Evolutionary conservation across 2,329 filamentous ascomycete species (phyloP), one percentile per base, ranked within the genome.

Genomic region (Nothopassalora personata): DNA sequence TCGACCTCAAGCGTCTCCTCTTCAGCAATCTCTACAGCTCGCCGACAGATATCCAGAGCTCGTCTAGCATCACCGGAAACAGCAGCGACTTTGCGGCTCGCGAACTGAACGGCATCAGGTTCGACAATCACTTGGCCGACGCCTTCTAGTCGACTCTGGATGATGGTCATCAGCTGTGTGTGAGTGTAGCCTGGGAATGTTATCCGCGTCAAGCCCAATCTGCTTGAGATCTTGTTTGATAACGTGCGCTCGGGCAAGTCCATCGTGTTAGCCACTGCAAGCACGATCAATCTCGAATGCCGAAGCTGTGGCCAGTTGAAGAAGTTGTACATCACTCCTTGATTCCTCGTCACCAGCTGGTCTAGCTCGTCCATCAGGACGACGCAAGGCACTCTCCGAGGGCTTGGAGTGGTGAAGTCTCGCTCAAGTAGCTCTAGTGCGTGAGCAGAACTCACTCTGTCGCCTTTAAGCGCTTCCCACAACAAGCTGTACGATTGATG

Each of bases 241-340:
- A 99, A 80, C 0, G 94, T 99, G 71, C 94, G 83, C 75, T 99
- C 94, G 0, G 94, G 94, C 59, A 99, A 77, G 76, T 99, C 94
- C 94, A 99, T 99, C 27, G 94, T 99, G 74, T 99, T 99, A 54
- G 94, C 95, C 18, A 99, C 94, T 10, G 95, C 95, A 6, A 99
- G 84, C 6, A 99, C 95, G 73, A 99, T 97, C 48, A 99, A 81
- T 52, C 92, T 86, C 56, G 91, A 96, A 74, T 99, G 92, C 53
- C 90, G 85, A 56, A 97, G 80, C 10, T 90, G 89, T 4, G 94
- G 94, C 94, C 94, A 99, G 71, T 99, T 99, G 83, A 99, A 99
- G 75, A 99, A 99, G 75, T 99, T 99, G 78, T 99, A 99, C 94
- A 99, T 99, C 76, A 99, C 94, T n/a, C 90, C 93, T 74, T 99